Evolutionary conservation across 1,139 yeast genomes (phyloP).

Genomic region (Blastobotrys arbuscula): DNA sequence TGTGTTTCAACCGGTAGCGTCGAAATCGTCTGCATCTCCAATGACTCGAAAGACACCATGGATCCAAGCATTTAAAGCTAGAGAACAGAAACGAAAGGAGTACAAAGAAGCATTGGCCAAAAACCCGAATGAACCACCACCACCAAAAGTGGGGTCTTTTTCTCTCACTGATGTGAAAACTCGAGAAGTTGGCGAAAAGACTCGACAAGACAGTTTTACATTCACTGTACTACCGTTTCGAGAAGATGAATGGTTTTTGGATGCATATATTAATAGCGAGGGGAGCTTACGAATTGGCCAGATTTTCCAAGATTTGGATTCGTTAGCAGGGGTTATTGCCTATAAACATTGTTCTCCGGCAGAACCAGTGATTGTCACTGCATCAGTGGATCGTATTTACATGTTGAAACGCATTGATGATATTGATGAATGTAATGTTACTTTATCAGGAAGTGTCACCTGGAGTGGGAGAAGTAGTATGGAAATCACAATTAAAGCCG

Average conservation of each 20-base stretch:
- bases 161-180: slow-evolving; percentile 51
- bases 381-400: slow-evolving; percentile 86
- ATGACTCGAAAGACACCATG: slow-evolving; percentile 52
- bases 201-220: slow-evolving; percentile 71
- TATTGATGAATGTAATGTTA: slow-evolving; percentile 65
- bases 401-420: slow-evolving; percentile 83
- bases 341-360: slow-evolving; percentile 85
- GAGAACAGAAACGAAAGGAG: slow-evolving; percentile 38
- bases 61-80: slow-evolving; percentile 75
- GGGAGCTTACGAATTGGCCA: slow-evolving; percentile 90
- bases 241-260: slow-evolving; percentile 76
- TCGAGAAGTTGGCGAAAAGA: slow-evolving; percentile 62
- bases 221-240: slow-evolving; percentile 74
- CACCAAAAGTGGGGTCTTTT: slow-evolving; percentile 63
- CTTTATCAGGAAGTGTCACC: slow-evolving; percentile 80
- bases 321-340: slow-evolving; percentile 82
- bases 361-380: slow-evolving; percentile 89
- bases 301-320: slow-evolving; percentile 85
- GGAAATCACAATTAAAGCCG: slow-evolving; percentile 91
- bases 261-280: slow-evolving; percentile 79
- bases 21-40: slow-evolving; percentile 31
- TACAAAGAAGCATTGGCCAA: slow-evolving; percentile 7
- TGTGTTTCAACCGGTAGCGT: slow-evolving; percentile 34
- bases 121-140: slow-evolving; percentile 37
- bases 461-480: slow-evolving; percentile 94